Percentiles rank a stretch among this genome's conserved stretches.
These are phyloP conservation scores for Laguncularia racemosa DNA, from an alignment of 345 rosid genomes.

Conservation along the genomic window DNA sequence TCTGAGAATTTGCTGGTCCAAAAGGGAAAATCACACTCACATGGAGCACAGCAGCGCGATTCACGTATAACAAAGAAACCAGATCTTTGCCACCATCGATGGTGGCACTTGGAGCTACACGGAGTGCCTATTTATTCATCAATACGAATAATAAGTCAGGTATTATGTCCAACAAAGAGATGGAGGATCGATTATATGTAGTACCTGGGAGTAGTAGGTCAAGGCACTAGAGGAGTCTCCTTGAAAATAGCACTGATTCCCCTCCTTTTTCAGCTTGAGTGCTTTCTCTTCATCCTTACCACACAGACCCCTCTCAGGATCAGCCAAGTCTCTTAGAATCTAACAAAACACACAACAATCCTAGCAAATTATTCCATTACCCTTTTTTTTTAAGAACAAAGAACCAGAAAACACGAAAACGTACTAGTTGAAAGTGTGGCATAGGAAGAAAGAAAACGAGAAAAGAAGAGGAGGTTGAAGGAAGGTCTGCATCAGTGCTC, in stretches of 20 bases:
- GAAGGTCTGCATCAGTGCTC: slow-evolving; percentile 41
- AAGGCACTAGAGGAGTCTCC: slow-evolving; percentile 41
- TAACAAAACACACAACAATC: too few relatives aligned
- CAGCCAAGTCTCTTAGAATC: slow-evolving; percentile 48
- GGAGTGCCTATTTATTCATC: slow-evolving; percentile 39
- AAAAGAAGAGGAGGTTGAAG: slow-evolving; percentile 40
- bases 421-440: slow-evolving; percentile 59
- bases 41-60: slow-evolving; percentile 59
- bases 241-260: slow-evolving; percentile 40
- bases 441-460: slow-evolving; percentile 35
- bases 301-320: slow-evolving; percentile 39
- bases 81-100: slow-evolving; percentile 54
- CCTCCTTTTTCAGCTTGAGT: slow-evolving; percentile 51
- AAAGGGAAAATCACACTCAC: slow-evolving; percentile 21
- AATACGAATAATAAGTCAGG: not conserved
- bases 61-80: slow-evolving; percentile 59
- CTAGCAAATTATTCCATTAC: too few relatives aligned
- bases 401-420: too few relatives aligned
- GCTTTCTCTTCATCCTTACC: slow-evolving; percentile 51
- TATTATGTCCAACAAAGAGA: not conserved
- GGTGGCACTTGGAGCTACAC: slow-evolving; percentile 53
- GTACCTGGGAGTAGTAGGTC: slow-evolving; percentile 52
- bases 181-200: not conserved
- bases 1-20: not conserved
- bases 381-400: too few relatives aligned